Evolutionary conservation across 495 filamentous ascomycete genomes (phyloP), one percentile per base, ranked within the genome.

Genomic region (Aspergillus haitiensis): DNA sequence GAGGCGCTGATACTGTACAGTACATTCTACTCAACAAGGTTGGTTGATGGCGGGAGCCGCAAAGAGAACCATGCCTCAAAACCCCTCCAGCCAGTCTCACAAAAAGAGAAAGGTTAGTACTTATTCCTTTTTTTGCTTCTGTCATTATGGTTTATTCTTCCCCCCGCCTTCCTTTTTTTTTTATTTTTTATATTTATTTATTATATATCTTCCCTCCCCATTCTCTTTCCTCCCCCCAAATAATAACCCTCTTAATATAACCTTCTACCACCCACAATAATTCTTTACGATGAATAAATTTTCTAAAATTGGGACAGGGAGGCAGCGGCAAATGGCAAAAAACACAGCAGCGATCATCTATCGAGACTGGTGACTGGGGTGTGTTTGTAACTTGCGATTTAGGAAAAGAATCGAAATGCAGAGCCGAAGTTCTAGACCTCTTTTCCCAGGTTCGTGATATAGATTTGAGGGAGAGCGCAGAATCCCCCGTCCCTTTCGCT

Each of bases 301-400:
- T 10, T 47, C 44, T 46, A 47, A 21, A 2, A 18, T 18, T 8
- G 3, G 10, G 10, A n/a, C 37, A 47, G 44, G 44, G 44, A 47
- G n/a, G 13, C 15, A 21, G 44, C 15, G 44, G 44, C 13, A 16
- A 47, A 47, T 47, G 44, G 44, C 13, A n/a, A 21, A 47, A 47
- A 21, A 18, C 12, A 7, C 44, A 47, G 10, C 16, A 16, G 9
- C 44, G 44, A 47, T 18, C 44, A 5, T 18, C 12, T n/a, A 47
- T 47, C 15, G 44, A 47, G n/a, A 21, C 44, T 8, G 44, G 44
- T 7, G 44, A 47, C 44, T 47, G 44, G 44, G 44, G 44, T 7
- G 44, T 47, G 6, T 47, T 47, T 21, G 44, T 47, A 7, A 47
- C 44, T n/a, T 47, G 44, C 27, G 44, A 47, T 47, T 21, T 47